These are phyloP conservation scores for Candida glaebosa DNA, from an alignment of 805 yeast genomes.

Conservation along the genomic window DNA sequence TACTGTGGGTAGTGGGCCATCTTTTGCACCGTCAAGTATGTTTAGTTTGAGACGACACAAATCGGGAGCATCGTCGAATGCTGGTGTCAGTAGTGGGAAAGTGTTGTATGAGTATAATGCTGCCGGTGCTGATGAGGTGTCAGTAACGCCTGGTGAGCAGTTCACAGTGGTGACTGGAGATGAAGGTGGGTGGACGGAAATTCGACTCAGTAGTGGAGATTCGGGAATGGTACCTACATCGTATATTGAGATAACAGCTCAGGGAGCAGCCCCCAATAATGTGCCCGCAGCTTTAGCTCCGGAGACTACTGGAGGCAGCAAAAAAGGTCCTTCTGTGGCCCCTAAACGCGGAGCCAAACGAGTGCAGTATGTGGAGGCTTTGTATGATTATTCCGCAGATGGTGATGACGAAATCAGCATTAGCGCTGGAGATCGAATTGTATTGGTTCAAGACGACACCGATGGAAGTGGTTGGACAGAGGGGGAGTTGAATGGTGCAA, in stretches of 20 bases:
- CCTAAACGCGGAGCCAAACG: conserved; percentile 73
- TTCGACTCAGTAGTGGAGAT: conserved; percentile 39
- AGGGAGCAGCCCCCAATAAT: not conserved
- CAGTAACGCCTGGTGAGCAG: conserved; percentile 57
- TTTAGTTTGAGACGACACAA: conserved; percentile 37
- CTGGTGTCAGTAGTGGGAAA: conserved; percentile 16
- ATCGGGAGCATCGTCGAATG: conserved; percentile 18
- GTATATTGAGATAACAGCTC: conserved; percentile 51
- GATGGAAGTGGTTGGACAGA: conserved; percentile 94
- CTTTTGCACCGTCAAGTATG: conserved; percentile 28
- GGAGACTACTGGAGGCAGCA: conserved; percentile 23
- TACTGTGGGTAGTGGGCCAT: conserved; percentile 30
- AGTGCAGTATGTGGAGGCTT: conserved; percentile 60
- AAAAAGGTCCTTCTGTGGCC: conserved; percentile 74
- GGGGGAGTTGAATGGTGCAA: conserved; percentile 55
- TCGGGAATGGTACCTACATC: conserved; percentile 84
- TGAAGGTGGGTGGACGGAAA: conserved; percentile 90
- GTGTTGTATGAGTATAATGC: conserved; percentile 68
- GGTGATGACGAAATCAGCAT: conserved; percentile 79
- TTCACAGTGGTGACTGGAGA: conserved; percentile 60
- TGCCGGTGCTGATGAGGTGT: conserved; percentile 71
- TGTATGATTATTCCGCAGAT: conserved; percentile 73
- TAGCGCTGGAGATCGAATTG: conserved; percentile 67
- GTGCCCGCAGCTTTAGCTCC: conserved; percentile 5
- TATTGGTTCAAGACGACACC: conserved; percentile 50